These are phyloP conservation scores for Hordeum vulgare DNA, from an alignment of 176 grass and related monocot species.

Conservation along the genomic window MorexV3_pseudomolecules_assembly NC_058524.1:461304552-461305051, in stretches of 20 bases:
- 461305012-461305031: neutral
- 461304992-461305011: neutral
- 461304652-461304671: neutral
- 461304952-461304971: neutral
- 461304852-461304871: neutral
- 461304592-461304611: no score
- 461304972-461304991: neutral
- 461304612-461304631: no score
- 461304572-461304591: no score
- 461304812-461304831: neutral
- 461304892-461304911: neutral
- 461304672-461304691: neutral
- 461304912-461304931: neutral
- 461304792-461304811: neutral
- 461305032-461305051: neutral
- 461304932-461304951: neutral
- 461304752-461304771: neutral
- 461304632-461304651: no score
- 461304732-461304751: neutral
- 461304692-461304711: neutral
- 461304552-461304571: no score
- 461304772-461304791: neutral
- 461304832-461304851: neutral
- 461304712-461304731: neutral
- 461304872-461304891: neutral